Evolutionary conservation across 73 alveolate genomes (phyloP), one percentile per base, ranked within the genome.

Genomic region (Paramecium pentaurelia): DNA sequence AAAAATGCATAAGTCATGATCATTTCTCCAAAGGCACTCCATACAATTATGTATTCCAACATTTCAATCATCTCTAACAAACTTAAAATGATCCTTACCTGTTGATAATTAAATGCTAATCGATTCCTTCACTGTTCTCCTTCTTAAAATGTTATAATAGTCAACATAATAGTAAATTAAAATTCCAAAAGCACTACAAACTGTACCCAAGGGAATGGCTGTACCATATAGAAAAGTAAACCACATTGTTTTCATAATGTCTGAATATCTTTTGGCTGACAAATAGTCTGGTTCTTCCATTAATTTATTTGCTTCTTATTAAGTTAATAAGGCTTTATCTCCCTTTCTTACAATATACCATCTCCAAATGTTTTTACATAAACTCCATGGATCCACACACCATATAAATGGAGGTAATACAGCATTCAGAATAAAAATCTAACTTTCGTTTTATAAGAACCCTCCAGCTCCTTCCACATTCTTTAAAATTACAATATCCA

Each of bases 191-290:
- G 86, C 86, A 34, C 87, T 58, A 37, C 70, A 87, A 27, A 87
- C 47, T 30, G 84, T 87, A 14, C 93, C 93, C 28, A 87, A 87
- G 8, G 93, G 93, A 12, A 87, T 30, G 1, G 88, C 84, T 0
- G 93, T 73, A 20, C 88, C 88, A 38, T 87, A 87, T 12, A 87
- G 44, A 68, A 87, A 87, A 8, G 93, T 87, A 60, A 87, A 87
- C 93, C 93, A 87, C 93, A 87, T 87, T 38, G 93, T 87, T 68
- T 87, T 87, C 93, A 87, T 87, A n/a, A 87, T 51, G 36, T 87
- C 93, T 22, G 93, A 73, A 18, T 87, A 87, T 16, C 93, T 87
- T 68, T 87, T 87, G 2, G 88, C 93, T 64, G 84, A 87, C 30
- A 87, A 44, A 37, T 87, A 87, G 12, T 60, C 88, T 12, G 84